Evolutionary conservation across 495 filamentous ascomycete genomes (phyloP).

Genomic region (Neurospora sp.): DNA sequence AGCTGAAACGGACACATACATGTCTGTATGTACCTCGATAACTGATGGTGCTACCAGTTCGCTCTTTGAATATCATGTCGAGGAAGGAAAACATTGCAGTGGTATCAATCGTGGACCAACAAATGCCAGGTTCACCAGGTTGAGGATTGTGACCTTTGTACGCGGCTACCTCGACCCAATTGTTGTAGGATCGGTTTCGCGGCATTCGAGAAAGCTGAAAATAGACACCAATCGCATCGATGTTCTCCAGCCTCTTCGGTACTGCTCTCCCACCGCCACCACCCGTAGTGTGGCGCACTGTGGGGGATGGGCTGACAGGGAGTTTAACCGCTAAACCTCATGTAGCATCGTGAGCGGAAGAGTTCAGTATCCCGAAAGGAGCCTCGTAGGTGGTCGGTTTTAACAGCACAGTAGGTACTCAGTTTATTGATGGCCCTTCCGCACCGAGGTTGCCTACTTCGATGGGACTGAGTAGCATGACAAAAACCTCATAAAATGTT

Average conservation of each 20-base stretch:
- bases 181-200: not conserved
- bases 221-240: constrained; percentile 3
- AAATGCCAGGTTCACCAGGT: not conserved
- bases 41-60: not conserved
- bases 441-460: not conserved
- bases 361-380: not conserved
- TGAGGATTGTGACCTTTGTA: not conserved
- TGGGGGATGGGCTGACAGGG: not conserved
- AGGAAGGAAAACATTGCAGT: not conserved
- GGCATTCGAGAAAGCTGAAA: not conserved
- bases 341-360: not conserved
- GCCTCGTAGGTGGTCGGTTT: not conserved
- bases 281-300: not conserved
- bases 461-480: not conserved
- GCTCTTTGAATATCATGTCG: not conserved
- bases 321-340: not conserved
- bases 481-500: not conserved
- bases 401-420: not conserved
- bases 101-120: not conserved
- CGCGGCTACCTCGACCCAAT: not conserved
- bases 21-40: not conserved
- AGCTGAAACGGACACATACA: not conserved
- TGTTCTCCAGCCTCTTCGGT: not conserved
- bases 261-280: not conserved
- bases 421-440: not conserved